These are phyloP conservation scores for Macrolepiota albuminosa DNA, from an alignment of 768 basidiomycete species.

Conservation along the genomic window DNA sequence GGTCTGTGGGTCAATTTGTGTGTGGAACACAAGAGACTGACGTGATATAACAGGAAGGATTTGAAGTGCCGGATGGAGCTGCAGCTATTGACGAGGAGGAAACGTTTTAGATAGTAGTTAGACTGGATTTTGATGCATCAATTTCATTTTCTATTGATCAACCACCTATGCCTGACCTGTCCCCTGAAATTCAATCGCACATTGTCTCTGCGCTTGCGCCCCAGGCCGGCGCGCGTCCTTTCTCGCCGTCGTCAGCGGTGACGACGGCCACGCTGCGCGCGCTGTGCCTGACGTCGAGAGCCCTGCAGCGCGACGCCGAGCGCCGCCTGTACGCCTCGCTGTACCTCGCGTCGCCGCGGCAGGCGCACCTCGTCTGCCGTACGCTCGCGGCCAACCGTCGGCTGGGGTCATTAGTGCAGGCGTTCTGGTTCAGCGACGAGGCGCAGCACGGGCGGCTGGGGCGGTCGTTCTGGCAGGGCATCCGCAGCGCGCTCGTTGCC, in stretches of 20 bases:
- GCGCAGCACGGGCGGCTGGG: background rate
- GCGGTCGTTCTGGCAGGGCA: background rate
- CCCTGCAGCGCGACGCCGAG: background rate
- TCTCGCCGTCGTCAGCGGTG: no score
- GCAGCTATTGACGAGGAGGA: conserved; percentile 71
- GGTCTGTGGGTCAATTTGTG: conserved; percentile 34
- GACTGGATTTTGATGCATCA: no score
- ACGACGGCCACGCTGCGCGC: background rate
- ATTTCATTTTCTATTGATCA: no score
- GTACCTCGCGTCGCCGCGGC: background rate
- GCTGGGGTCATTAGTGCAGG: background rate
- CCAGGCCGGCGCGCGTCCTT: no score
- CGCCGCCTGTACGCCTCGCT: background rate
- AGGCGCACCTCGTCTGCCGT: background rate
- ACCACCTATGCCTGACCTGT: no score
- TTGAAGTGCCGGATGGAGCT: conserved; percentile 76
- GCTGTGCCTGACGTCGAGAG: background rate
- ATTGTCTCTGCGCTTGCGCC: no score
- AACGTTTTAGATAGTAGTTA: conserved; percentile 45
- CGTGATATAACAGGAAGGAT: conserved; percentile 64
- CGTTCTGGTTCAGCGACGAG: background rate
- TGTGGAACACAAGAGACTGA: background rate
- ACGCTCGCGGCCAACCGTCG: background rate
- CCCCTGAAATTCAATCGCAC: no score
- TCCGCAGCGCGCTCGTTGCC: background rate